Base-by-base conservation (phyloP, 768 basidiomycete species). In the Roridomyces roridus region DNA sequence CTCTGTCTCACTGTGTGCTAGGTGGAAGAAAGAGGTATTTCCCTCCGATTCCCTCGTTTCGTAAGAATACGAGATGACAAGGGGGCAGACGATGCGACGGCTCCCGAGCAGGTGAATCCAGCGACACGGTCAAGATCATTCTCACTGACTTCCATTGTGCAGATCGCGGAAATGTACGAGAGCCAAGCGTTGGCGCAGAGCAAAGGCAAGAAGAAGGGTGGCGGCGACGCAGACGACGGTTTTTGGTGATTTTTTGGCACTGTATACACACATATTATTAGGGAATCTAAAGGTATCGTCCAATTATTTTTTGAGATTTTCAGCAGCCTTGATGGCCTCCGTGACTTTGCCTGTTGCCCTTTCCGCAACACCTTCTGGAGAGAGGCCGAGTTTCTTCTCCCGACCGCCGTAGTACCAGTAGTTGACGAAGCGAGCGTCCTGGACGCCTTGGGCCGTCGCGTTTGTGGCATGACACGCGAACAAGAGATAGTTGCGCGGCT, bases 391-490 rank as follows among this genome's bases (percentile, higher is more conserved):
- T 62, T 86, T 88, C 70, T 81, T 82, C 70, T 96, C 94, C 55
- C 88, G 85, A 21, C 95, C 95, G 45, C 95, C 95, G 51, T 86
- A 78, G 69, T 96, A 76, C 92, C 94, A 96, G 70, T 97, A 97
- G 60, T 94, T 89, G 54, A 89, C 70, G 70, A 96, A 99, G 26
- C 96, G 88, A 12, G 77, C 80, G 17, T 89, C 91, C 72, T 99
- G 94, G 26, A 93, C 67, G 6, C 83, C 72, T 72, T 99, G 96
- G 0, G 95, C 92, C 20, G 91, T 81, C 2, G 88, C 85, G 70
- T 99, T 99, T 48, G 95, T 97, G 15, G 85, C 77, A 74, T 99
- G 96, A 71, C 96, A 98, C 4, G 88, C 94, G 75, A 98, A 93
- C 43, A 98, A 81, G 54, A 98, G 82, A 77, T 98, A 97, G 72